Base-by-base conservation (phyloP, 108 stramenopile species). In the Cyclotella cryptica region DNA sequence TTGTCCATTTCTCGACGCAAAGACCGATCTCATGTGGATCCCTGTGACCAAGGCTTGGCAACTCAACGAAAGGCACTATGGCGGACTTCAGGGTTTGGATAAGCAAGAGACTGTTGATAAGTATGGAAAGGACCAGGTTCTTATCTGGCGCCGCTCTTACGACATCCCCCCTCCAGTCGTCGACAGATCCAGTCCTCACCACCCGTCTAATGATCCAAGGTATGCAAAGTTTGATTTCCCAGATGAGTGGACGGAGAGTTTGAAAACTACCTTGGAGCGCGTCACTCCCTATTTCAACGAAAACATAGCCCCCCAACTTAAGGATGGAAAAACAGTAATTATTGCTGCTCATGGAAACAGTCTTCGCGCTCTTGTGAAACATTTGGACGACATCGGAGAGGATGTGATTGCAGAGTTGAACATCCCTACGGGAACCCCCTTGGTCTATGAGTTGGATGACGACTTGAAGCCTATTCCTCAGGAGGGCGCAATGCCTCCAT, bases 331-430 rank as follows among this genome's bases (percentile, higher is more conserved):
- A 84, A 92, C 83, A 29, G 81, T 99, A 12, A 72, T 99, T 10
- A 98, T 99, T 83, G 98, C 97, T 27, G 98, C 98, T 14, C 99
- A 99, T 74, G 99, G 99, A 53, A 99, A 99, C 87, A 95, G 96
- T 17, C 88, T 99, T 30, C 95, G 99, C 14, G 98, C 98, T 3
- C 90, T 99, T 39, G 98, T 99, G 49, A 98, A 99, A 85, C 93
- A 97, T 79, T 89, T 99, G 80, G 99, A 99, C 77, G 85, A 83
- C 63, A 99, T 99, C 76, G 85, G 90, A 24, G 88, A 88, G 51
- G 97, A 99, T 11, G 98, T 89, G 5, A 99, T 99, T 78, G 81
- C 88, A 22, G 97, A 83, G 40, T 83, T 99, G 75, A 98, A 99
- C 79, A 98, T 99, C 78, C 99, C 99, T 14, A 99, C 98, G 40